Evolutionary conservation across 208 protist genomes (phyloP).

Genomic region (Leishmania martiniquensis): DNA sequence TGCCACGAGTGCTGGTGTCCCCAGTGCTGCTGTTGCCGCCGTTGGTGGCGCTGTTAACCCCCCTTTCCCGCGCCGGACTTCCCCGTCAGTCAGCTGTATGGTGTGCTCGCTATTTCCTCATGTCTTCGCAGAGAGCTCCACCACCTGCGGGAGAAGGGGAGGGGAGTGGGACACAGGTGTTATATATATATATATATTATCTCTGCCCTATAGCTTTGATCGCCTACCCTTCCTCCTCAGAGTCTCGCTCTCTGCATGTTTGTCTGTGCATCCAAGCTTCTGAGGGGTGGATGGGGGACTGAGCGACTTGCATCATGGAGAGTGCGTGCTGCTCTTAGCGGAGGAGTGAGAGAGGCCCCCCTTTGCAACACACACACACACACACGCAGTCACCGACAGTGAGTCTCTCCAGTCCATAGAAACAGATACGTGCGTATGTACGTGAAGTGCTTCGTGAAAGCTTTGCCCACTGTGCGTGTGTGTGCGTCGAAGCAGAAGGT

Average conservation of each 20-base stretch:
- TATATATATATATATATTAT: too few relatives aligned
- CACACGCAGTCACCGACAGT: neutral
- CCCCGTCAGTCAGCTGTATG: neutral
- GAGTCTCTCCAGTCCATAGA: neutral
- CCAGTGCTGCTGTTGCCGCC: neutral
- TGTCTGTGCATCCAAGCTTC: neutral
- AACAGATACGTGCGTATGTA: neutral
- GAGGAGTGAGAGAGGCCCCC: neutral
- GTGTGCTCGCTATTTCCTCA: neutral
- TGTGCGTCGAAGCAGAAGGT: neutral
- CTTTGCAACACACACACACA: neutral
- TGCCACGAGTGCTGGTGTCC: neutral
- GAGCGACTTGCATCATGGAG: neutral
- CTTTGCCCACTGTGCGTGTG: neutral
- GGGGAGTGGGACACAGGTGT: too few relatives aligned
- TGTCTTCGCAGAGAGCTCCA: neutral
- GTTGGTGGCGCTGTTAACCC: neutral
- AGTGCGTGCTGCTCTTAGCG: neutral
- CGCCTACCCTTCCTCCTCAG: neutral
- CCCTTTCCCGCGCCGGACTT: neutral
- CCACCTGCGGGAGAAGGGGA: neutral
- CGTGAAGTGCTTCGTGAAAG: neutral
- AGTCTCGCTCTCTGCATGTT: neutral
- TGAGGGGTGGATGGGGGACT: neutral
- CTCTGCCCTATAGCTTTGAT: too few relatives aligned